Evolutionary conservation across 2,329 filamentous ascomycete species (phyloP).

Genomic region (Zasmidium citrigriseum): DNA sequence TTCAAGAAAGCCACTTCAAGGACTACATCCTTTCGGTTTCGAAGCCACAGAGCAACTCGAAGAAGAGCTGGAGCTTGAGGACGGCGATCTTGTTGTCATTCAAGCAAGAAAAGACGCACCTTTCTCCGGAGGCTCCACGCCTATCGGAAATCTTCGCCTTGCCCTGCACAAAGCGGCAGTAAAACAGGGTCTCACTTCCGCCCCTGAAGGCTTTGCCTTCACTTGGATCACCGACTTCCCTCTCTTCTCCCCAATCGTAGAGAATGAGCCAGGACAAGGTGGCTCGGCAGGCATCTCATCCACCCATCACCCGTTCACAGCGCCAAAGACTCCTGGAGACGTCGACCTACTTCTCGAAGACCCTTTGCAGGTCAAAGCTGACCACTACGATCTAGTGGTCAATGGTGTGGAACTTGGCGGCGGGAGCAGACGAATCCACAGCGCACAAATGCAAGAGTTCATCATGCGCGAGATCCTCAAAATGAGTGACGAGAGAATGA

Average conservation of each 20-base stretch:
- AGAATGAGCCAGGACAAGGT: constrained; percentile 73
- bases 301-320: constrained; percentile 95
- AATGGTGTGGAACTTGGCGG: constrained; percentile 95
- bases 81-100: constrained; percentile 78
- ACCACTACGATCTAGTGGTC: constrained; percentile 94
- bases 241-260: constrained; percentile 75
- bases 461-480: constrained; percentile 81
- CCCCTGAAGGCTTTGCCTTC: constrained; percentile 62
- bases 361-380: constrained; percentile 72
- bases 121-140: constrained; percentile 71
- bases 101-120: constrained; percentile 71
- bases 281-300: constrained; percentile 77
- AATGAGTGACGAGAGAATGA: constrained; percentile 71
- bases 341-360: constrained; percentile 72
- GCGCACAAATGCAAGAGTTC: constrained; percentile 77
- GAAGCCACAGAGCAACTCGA: constrained; percentile 64
- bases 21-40: constrained; percentile 76
- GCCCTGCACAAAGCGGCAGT: constrained; percentile 70
- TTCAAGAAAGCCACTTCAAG: constrained; percentile 69
- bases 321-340: constrained; percentile 71
- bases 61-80: constrained; percentile 55
- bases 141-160: constrained; percentile 70
- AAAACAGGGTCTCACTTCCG: constrained; percentile 57
- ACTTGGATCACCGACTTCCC: constrained; percentile 91
- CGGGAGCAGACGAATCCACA: constrained; percentile 89